These are phyloP conservation scores for Orbilia oligospora DNA, from an alignment of 2,329 filamentous ascomycete genomes.

Conservation along the genomic window DNA sequence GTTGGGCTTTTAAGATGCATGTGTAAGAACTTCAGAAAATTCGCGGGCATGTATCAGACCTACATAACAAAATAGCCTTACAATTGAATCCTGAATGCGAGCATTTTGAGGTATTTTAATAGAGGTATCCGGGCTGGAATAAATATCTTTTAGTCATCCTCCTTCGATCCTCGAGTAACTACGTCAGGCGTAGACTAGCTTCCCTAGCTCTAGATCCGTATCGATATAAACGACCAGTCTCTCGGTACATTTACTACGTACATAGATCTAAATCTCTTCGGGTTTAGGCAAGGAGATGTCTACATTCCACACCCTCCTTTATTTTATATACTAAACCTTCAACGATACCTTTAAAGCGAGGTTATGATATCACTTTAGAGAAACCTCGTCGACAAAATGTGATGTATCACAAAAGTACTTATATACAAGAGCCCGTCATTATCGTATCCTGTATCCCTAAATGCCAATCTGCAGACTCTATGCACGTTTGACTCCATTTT, in stretches of 20 bases:
- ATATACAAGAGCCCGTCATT: not conserved
- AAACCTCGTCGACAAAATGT: not conserved
- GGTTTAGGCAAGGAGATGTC: not conserved
- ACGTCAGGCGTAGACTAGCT: no score
- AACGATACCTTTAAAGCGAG: not conserved
- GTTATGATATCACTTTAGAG: slow-evolving; percentile 7
- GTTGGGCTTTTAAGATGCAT: not conserved
- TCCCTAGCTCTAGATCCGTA: no score
- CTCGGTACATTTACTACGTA: not conserved
- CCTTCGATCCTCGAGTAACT: no score
- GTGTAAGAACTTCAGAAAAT: not conserved
- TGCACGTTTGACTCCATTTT: slow-evolving; percentile 19
- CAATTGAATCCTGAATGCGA: no score
- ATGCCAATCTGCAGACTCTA: not conserved
- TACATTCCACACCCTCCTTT: slow-evolving; percentile 4
- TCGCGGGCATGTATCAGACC: not conserved
- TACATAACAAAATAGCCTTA: no score
- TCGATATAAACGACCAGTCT: no score
- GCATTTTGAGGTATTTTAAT: not conserved
- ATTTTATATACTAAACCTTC: not conserved
- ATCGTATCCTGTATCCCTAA: not conserved
- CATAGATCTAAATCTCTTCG: not conserved
- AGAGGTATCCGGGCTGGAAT: not conserved
- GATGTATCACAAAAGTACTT: slow-evolving; percentile 2
- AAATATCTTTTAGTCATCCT: no score